Base-by-base conservation (phyloP, 331 rosid genomes). In the Quercus tomentella region DNA sequence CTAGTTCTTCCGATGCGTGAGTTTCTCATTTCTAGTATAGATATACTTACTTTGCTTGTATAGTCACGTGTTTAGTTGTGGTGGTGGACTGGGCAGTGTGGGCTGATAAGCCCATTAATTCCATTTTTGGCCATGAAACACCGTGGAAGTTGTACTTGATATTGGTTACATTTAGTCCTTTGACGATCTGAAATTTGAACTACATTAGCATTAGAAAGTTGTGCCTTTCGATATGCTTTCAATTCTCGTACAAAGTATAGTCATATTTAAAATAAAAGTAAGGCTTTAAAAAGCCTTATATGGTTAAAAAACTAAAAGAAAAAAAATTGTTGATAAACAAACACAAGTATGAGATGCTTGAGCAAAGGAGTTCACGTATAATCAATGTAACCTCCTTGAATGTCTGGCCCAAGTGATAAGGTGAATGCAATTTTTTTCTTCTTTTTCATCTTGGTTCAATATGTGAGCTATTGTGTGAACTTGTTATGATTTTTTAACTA, bases 1-100 rank as follows among this genome's bases (percentile, higher is more conserved):
- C 89, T 51, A 84, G 83, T 79, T 87, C 83, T 37, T 31, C 61
- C 37, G 73, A 75, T 67, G 73, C 62, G 73, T 84, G 90, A 87
- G 76, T 58, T 73, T 78, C 58, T 76, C 5, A 35, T 56, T 51
- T 18, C 60, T 70, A 28, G 52, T 61, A 56, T 74, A 57, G 55
- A 61, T 45, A 26, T 55, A 28, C 62, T 41, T 6, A 14, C 37
- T 83, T 51, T 49, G 57, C 63, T 22, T 60, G 54, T 54, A 69
- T 69, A 72, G 67, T 82, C 63, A 33, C 74, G 18, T 73, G 69
- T 65, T 73, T 41, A 54, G 20, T 31, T 7, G 77, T 17, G 37
- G 76, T 69, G 60, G 66, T 52, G 78, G 6, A 68, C 45, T 61
- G 52, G 74, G 70, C 57, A 41, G 66, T 43, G 30, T 67, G 37